Conservation (phyloP, 805 yeast species). For the Metschnikowia similis region DNA sequence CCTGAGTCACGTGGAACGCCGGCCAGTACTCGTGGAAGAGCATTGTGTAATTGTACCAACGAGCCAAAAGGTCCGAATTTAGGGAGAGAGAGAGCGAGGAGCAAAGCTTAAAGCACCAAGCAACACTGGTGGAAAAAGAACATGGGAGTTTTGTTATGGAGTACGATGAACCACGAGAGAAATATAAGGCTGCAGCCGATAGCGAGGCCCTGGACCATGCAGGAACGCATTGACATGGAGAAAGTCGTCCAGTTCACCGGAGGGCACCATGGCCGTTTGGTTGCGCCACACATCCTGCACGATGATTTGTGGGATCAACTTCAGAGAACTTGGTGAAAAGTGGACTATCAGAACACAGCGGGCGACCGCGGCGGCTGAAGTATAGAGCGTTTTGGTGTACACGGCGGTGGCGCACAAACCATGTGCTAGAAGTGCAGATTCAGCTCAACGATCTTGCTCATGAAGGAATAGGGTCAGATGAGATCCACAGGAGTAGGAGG, state of each 20-base stretch:
- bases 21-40: conserved; percentile 22
- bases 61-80: conserved; percentile 52
- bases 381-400: background rate
- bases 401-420: background rate
- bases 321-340: conserved; percentile 4
- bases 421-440: background rate
- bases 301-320: conserved; percentile 8
- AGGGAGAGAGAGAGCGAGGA: conserved; percentile 52
- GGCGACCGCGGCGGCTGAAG: background rate
- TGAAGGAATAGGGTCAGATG: background rate
- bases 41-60: conserved; percentile 34
- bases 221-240: conserved; percentile 5
- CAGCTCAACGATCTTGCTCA: background rate
- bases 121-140: conserved; percentile 69
- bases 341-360: background rate
- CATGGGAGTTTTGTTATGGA: conserved; percentile 58
- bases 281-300: conserved; percentile 12
- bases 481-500: background rate
- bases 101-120: conserved; percentile 52
- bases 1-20: conserved; percentile 50
- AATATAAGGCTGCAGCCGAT: conserved; percentile 13
- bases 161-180: conserved; percentile 19
- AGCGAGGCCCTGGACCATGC: conserved; percentile 12
- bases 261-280: conserved; percentile 4
- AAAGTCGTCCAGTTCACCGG: conserved; percentile 8